These are phyloP conservation scores for Barnettozyma pratensis DNA, from an alignment of 805 yeast genomes.

Conservation along the genomic window DNA sequence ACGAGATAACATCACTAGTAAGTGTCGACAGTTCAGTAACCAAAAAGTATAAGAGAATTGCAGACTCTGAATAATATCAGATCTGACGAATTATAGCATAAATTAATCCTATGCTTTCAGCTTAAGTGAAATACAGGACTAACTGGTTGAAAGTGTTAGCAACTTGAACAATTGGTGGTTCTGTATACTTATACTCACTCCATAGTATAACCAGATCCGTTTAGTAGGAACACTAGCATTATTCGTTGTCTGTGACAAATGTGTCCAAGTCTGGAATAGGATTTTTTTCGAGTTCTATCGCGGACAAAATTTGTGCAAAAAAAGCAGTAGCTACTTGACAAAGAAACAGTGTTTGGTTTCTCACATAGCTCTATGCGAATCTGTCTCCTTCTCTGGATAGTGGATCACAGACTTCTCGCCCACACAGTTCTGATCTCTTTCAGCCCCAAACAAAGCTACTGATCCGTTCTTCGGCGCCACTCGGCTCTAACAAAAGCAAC, in stretches of 20 bases:
- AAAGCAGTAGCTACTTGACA: too few species aligned
- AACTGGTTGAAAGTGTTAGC: neutral
- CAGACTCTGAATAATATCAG: neutral
- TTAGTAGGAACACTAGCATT: neutral
- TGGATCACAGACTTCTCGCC: too few species aligned
- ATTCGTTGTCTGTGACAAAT: neutral
- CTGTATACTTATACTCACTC: neutral
- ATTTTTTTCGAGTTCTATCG: too few species aligned
- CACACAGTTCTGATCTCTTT: too few species aligned
- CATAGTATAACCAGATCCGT: neutral
- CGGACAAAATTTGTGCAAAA: too few species aligned
- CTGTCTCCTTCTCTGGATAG: too few species aligned
- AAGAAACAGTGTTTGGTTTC: too few species aligned
- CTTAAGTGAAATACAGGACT: neutral
- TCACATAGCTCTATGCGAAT: too few species aligned
- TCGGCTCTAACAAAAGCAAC: too few species aligned
- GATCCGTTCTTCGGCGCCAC: too few species aligned
- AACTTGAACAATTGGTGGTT: neutral
- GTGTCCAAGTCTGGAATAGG: too few species aligned
- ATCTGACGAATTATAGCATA: neutral
- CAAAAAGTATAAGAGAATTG: slow-evolving; percentile 8
- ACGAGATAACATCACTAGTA: neutral
- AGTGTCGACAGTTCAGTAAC: slow-evolving; percentile 1
- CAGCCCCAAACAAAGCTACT: too few species aligned
- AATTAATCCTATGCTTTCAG: neutral